phyloP scores from a whole-genome alignment of 1,139 yeast species.

The Pichia kudriavzevii region DNA sequence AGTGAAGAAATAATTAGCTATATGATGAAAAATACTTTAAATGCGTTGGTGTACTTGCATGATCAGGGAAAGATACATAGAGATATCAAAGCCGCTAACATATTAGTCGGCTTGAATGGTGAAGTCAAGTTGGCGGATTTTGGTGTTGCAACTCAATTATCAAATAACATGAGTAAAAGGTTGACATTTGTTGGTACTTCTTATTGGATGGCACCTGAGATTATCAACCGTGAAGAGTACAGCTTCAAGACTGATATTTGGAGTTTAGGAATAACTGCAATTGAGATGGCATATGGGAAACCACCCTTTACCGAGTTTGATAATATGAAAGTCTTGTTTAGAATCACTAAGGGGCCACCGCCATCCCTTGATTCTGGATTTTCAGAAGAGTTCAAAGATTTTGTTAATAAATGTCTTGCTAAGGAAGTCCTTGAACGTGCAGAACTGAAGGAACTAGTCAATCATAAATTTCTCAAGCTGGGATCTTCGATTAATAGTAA shows the following conservation, averaged over 20 bases:
- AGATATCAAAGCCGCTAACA: slow-evolving; percentile 81
- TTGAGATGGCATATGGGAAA: slow-evolving; percentile 72
- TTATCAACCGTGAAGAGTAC: slow-evolving; percentile 80
- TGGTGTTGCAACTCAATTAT: slow-evolving; percentile 87
- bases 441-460: slow-evolving; percentile 33
- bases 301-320: slow-evolving; percentile 72
- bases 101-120: slow-evolving; percentile 58
- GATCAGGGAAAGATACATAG: slow-evolving; percentile 76
- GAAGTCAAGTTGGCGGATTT: slow-evolving; percentile 92
- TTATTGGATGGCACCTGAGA: slow-evolving; percentile 99
- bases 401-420: slow-evolving; percentile 40
- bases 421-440: slow-evolving; percentile 42
- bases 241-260: slow-evolving; percentile 88
- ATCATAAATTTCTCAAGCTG: slow-evolving; percentile 36
- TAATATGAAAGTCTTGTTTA: slow-evolving; percentile 73
- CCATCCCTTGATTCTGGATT: slow-evolving; percentile 42
- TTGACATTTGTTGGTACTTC: slow-evolving; percentile 98
- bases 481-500: slow-evolving; percentile 15
- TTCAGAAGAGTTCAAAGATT: slow-evolving; percentile 33
- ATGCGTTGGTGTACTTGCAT: slow-evolving; percentile 67
- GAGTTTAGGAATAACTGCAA: slow-evolving; percentile 90
- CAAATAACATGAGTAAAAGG: slow-evolving; percentile 66
- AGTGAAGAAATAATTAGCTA: slow-evolving; percentile 49
- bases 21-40: slow-evolving; percentile 50
- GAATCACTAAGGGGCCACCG: slow-evolving; percentile 45